Base-by-base conservation (phyloP, 306 rosid species). In the Prinsepia uniflora region DNA sequence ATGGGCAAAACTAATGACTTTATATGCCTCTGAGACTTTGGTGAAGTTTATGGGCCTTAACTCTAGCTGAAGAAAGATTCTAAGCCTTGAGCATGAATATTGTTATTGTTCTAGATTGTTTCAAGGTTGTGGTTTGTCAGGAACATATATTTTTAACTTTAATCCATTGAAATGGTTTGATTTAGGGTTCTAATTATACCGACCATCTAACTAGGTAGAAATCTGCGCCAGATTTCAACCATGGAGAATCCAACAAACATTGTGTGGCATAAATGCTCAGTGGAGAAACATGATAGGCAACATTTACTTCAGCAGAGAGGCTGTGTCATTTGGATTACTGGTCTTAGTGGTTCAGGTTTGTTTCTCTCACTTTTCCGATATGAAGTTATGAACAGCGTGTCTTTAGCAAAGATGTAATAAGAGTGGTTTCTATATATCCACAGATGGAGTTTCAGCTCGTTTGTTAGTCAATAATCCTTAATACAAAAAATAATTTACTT, bases 291-390 rank as follows among this genome's bases (percentile, higher is more conserved):
- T 53, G 96, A 94, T 70, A 87, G 97, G 79, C 87, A 94, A 82
- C 73, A 76, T 64, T 82, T 94, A 46, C 96, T 89, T 78, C 83
- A 86, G 86, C 99, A 94, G 74, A 94, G 79, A 73, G 99, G 99
- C 58, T 94, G 99, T 80, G 99, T 87, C 81, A 81, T 94, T 76
- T 94, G 99, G 99, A 81, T 94, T 68, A 94, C 99, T 41, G 99
- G 99, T 74, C 96, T 94, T 70, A 91, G 99, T 77, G 99, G 99
- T 76, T 94, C 99, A 89, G 99, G 97, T 94, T 85, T 75, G 96
- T 80, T 79, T 43, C 18, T 45, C 24, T 20, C 48, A 41, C 42
- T 70, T 70, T 7, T 42, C 54, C 45, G 6, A 14, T 44, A 24
- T n/a, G 55, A 24, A 56, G 57, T 44, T 43, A 2, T 11, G 43